These are phyloP conservation scores for Suhomyces emberorum DNA, from an alignment of 805 yeast genomes.

Conservation along the genomic window DNA sequence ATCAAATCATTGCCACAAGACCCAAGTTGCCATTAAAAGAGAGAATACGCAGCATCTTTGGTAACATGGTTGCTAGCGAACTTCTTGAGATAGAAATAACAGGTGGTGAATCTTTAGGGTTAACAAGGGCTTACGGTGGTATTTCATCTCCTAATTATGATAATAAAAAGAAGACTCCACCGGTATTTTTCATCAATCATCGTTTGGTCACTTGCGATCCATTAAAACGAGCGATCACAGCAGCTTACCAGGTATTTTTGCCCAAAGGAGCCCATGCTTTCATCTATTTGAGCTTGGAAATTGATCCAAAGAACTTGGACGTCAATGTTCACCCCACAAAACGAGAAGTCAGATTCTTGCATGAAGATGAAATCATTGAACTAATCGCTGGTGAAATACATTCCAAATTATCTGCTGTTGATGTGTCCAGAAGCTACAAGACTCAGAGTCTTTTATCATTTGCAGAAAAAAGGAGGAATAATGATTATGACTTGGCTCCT, in stretches of 20 bases:
- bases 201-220: slow-evolving; percentile 84
- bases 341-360: slow-evolving; percentile 79
- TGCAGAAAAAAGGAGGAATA: slow-evolving; percentile 6
- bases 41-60: slow-evolving; percentile 70
- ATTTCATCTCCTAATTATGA: slow-evolving; percentile 70
- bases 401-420: slow-evolving; percentile 50
- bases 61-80: slow-evolving; percentile 64
- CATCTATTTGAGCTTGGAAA: slow-evolving; percentile 65
- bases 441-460: slow-evolving; percentile 51
- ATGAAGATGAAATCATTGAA: slow-evolving; percentile 83
- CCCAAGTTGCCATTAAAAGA: slow-evolving; percentile 52
- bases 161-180: slow-evolving; percentile 61
- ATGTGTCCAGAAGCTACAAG: slow-evolving; percentile 64
- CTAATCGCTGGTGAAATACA: slow-evolving; percentile 50
- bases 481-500: slow-evolving; percentile 3
- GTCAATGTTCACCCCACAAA: slow-evolving; percentile 97
- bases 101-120: slow-evolving; percentile 38
- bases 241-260: slow-evolving; percentile 59
- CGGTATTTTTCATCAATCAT: slow-evolving; percentile 81
- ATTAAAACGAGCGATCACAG: slow-evolving; percentile 60
- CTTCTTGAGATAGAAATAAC: slow-evolving; percentile 47
- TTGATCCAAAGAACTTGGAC: slow-evolving; percentile 71
- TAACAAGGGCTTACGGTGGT: slow-evolving; percentile 52
- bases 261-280: slow-evolving; percentile 80
- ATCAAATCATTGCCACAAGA: slow-evolving; percentile 60